Percentiles rank a stretch among this genome's conserved stretches.
phyloP scores from a whole-genome alignment of 2,329 filamentous ascomycete species.

The Tolypocladium tropicale region DNA sequence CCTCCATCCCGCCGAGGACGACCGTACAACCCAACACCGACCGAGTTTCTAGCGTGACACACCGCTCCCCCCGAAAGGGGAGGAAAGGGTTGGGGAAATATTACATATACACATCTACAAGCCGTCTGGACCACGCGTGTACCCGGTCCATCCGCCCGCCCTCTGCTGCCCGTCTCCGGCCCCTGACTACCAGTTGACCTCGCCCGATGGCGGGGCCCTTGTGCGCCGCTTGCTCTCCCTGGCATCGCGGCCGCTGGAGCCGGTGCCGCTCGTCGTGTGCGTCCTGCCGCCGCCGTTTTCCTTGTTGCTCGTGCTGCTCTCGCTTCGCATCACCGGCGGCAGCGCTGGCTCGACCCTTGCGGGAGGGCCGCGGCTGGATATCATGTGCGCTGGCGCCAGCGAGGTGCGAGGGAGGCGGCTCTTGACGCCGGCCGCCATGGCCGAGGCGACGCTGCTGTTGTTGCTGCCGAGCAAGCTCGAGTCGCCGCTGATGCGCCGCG shows the following conservation, averaged over 20 bases:
- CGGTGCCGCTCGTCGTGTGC: not conserved
- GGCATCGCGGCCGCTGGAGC: not conserved
- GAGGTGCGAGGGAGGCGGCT: conserved; percentile 30
- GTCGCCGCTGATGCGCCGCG: conserved; percentile 33
- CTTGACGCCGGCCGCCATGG: conserved; percentile 13
- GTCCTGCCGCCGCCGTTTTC: conserved; percentile 17
- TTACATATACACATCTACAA: not conserved
- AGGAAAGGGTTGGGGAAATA: not conserved
- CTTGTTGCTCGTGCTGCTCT: conserved; percentile 29
- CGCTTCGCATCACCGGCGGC: conserved; percentile 23
- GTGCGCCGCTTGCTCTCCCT: conserved; percentile 1
- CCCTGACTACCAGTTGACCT: not conserved
- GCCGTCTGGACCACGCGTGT: not conserved
- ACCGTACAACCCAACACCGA: not conserved
- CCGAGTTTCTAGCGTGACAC: not conserved
- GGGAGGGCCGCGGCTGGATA: conserved; percentile 11
- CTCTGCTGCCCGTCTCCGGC: no score
- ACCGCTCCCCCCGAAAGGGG: not conserved
- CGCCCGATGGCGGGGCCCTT: not conserved
- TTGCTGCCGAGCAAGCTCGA: conserved; percentile 15
- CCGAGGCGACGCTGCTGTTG: conserved; percentile 1
- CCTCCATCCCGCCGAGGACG: no score
- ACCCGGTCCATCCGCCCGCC: not conserved
- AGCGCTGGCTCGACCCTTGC: conserved; percentile 8
- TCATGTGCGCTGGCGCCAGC: conserved; percentile 11